phyloP scores from a whole-genome alignment of 768 basidiomycete genomes.

The Boletus eberwhitei region DNA sequence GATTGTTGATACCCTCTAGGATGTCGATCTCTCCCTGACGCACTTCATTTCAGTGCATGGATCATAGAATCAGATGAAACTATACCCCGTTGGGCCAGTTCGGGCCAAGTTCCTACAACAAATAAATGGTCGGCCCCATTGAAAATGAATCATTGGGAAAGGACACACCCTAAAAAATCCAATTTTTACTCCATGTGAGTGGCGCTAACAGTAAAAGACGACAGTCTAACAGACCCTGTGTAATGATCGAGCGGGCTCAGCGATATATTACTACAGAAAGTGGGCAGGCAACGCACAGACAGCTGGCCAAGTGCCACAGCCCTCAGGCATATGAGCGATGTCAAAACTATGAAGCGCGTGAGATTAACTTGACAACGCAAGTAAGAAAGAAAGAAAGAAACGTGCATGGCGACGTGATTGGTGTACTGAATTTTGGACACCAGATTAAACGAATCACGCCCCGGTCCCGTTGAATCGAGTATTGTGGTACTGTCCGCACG shows the following conservation, averaged over 20 bases:
- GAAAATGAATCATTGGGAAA: not conserved
- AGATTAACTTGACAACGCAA: not conserved
- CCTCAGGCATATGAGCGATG: slow-evolving; percentile 37
- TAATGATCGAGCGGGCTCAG: not conserved
- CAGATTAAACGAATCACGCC: slow-evolving; percentile 36
- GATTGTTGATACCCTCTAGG: slow-evolving; percentile 34
- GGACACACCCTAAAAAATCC: slow-evolving; percentile 18
- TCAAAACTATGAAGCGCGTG: slow-evolving; percentile 28
- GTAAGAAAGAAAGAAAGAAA: not conserved
- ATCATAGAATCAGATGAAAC: not conserved
- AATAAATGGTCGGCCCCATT: not conserved
- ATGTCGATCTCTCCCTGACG: slow-evolving; percentile 33
- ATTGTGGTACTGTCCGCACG: slow-evolving; percentile 34
- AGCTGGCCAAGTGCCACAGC: slow-evolving; percentile 40
- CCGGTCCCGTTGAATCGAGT: slow-evolving; percentile 30
- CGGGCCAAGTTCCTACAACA: slow-evolving; percentile 24
- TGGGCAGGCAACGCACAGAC: slow-evolving; percentile 26
- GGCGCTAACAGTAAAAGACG: not conserved
- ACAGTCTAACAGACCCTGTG: slow-evolving; percentile 16
- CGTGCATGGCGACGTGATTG: slow-evolving; percentile 34
- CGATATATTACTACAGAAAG: not conserved
- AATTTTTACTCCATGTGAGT: not conserved
- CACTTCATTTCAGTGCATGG: not conserved
- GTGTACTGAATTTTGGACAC: slow-evolving; percentile 29
- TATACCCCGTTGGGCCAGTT: slow-evolving; percentile 25